Conservation (phyloP, 2,329 filamentous ascomycete genomes). For the Fusarium tuaranense region DNA sequence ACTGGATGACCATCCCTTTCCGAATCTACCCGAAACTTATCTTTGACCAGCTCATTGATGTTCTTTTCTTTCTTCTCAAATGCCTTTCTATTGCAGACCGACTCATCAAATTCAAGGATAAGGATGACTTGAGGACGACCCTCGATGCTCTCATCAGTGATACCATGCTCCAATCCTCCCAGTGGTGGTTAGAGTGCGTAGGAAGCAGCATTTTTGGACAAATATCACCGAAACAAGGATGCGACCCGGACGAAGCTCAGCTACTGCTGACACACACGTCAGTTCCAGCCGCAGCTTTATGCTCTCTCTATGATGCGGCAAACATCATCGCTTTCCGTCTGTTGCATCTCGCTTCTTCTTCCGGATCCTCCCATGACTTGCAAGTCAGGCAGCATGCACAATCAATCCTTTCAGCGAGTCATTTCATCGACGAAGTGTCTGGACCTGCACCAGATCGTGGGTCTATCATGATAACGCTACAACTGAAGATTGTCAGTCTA, state of each 20-base stretch:
- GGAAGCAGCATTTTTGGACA: not conserved
- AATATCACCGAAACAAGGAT: not conserved
- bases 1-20: constrained; percentile 21
- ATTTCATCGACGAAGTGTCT: constrained; percentile 9
- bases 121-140: not conserved
- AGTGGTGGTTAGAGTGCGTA: constrained; percentile 6
- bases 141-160: not conserved
- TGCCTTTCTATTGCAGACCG: constrained; percentile 9
- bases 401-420: constrained; percentile 11
- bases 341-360: constrained; percentile 1
- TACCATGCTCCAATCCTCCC: not conserved
- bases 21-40: constrained; percentile 8
- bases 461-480: constrained; percentile 17
- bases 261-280: not conserved
- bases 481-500: constrained; percentile 18
- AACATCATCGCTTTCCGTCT: not conserved
- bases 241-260: not conserved
- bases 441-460: constrained; percentile 20
- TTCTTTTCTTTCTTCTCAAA: constrained; percentile 9
- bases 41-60: constrained; percentile 18
- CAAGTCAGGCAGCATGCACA: constrained; percentile 1
- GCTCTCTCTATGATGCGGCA: constrained; percentile 13
- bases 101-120: not conserved
- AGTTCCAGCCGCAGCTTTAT: constrained; percentile 4
- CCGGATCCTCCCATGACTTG: not conserved